Evolutionary conservation across 129 eudicot species (phyloP), one percentile per base, ranked within the genome.

Genomic region (Flaveria bidentis): DNA sequence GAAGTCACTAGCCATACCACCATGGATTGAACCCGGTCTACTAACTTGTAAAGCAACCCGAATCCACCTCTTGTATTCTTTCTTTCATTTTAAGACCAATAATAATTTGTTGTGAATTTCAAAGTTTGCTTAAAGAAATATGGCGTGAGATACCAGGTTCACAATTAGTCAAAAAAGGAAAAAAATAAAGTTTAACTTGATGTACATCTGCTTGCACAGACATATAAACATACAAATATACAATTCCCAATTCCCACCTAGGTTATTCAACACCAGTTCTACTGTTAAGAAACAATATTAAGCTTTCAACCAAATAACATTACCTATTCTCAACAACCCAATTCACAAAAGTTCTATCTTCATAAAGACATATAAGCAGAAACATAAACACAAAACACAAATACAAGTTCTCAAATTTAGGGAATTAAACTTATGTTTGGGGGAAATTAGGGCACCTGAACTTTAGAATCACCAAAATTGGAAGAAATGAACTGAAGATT

Each of bases 381-480:
- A 50, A 16, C 65, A 76, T 1, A 5, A 51, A 28, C 30, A 28
- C 23, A 33, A 63, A 23, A 45, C 30, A 58, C 51, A 28, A 18
- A 12, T 2, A 14, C 64, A 36, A 33, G 9, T 28, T 45, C 1
- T 67, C 17, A 25, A 67, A 22, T 41, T 41, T 41, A 39, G 64
- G n/a, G 36, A 45, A 61, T 46, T 61, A 46, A 62, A 45, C 33
- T 46, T 62, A 26, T 18, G 44, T 12, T 28, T 18, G 26, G 80
- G 73, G 80, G 50, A 14, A 60, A 58, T 49, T 4, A 47, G n/a
- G 71, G 73, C 72, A 88, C 97, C 97, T 92, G 96, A 20, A 92
- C 93, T 69, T 63, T 77, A n/a, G 96, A 92, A 39, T 70, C 70
- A 0, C 90, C 91, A 46, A 89, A 92, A 66, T 81, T 86, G 25